Evolutionary conservation across 495 filamentous ascomycete genomes (phyloP), one percentile per base, ranked within the genome.

Genomic region (Podospora anserina): DNA sequence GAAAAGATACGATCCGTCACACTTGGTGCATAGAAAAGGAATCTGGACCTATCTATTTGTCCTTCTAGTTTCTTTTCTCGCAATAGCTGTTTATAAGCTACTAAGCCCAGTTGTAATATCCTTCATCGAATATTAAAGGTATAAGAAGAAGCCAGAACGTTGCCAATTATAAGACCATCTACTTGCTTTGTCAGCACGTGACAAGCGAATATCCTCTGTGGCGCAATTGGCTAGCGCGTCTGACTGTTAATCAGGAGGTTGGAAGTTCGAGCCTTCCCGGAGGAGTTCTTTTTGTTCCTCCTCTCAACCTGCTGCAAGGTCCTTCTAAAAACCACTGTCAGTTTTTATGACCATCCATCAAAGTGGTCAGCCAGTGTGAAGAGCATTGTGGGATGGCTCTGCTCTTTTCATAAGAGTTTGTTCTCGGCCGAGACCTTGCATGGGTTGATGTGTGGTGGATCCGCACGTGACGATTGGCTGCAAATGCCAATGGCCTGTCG

Each of bases 181-280:
- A n/a, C 26, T 2, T 2, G 4, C 34, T 0, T 1, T 3, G 4
- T 19, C 1, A 34, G 0, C 20, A 28, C 23, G 27, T 18, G 58
- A 66, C 28, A 61, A 34, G n/a, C 6, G 7, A 32, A 9, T 6
- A 56, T 63, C 59, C 66, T 59, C 55, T 59, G 55, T 68, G 66
- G 66, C 66, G 66, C 66, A 68, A 68, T 71, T 74, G 72, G 72
- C 67, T 71, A 74, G 72, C 72, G 72, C 72, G 72, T 74, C 72
- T 74, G 72, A 74, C 72, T 71, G 72, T 74, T 74, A 74, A 74
- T 74, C 72, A 74, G 72, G 72, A 74, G 72, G 66, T 68, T 68
- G 66, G 61, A 63, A 68, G 66, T 63, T 68, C 60, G 66, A 67
- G 59, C 66, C 66, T 67, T 63, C 60, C 66, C 55, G 66, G 44